Conservation (phyloP, 2,329 filamentous ascomycete genomes). For the Rhexocercosporidium sp. region DNA sequence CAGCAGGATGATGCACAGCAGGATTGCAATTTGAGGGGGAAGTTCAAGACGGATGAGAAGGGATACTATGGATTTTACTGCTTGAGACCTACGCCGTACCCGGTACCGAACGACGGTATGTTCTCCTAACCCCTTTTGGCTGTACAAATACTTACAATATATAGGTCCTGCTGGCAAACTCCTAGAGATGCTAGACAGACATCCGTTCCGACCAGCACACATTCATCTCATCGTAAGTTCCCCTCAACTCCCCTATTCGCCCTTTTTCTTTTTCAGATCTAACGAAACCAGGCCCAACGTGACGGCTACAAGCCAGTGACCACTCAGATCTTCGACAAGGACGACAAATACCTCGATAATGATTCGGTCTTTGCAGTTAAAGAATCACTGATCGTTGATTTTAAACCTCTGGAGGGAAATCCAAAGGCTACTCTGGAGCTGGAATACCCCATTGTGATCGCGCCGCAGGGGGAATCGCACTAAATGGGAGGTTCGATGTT, state of each 20-base stretch:
- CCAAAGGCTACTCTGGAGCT: slow-evolving; percentile 42
- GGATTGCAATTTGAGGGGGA: slow-evolving; percentile 67
- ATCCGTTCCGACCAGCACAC: slow-evolving; percentile 66
- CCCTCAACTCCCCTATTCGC: too few relatives aligned
- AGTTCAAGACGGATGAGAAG: slow-evolving; percentile 62
- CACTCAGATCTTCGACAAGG: slow-evolving; percentile 77
- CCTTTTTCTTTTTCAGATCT: not conserved
- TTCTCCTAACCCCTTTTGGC: not conserved
- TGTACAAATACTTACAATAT: slow-evolving; percentile 15
- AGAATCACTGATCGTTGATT: slow-evolving; percentile 56
- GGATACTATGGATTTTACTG: slow-evolving; percentile 60
- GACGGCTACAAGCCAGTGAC: slow-evolving; percentile 67
- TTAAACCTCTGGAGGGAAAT: slow-evolving; percentile 51
- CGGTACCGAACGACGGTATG: slow-evolving; percentile 41
- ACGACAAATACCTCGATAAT: slow-evolving; percentile 65
- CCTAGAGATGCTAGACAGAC: slow-evolving; percentile 61
- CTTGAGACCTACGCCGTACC: slow-evolving; percentile 50
- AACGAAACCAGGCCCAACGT: slow-evolving; percentile 27
- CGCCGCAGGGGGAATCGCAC: slow-evolving; percentile 19
- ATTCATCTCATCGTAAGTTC: slow-evolving; percentile 63
- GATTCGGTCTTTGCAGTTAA: slow-evolving; percentile 60
- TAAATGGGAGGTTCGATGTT: not conserved
- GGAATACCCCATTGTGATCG: slow-evolving; percentile 38
- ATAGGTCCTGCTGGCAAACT: slow-evolving; percentile 61
- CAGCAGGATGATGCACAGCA: slow-evolving; percentile 66